These are phyloP conservation scores for Aspergillus fischeri DNA, from an alignment of 2,329 filamentous ascomycete genomes.

Conservation along the genomic window DNA sequence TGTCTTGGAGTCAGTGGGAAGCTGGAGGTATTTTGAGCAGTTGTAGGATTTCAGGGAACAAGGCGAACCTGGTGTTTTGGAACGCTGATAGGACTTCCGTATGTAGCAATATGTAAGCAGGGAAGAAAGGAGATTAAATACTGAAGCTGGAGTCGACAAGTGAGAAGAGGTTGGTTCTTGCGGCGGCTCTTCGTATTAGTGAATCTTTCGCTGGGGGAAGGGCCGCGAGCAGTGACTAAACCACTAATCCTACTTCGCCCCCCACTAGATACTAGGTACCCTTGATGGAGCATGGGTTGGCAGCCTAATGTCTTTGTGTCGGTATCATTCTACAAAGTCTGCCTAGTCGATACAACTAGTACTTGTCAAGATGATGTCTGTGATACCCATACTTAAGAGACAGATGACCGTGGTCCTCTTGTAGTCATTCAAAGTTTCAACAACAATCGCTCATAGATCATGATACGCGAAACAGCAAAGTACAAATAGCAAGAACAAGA, in stretches of 20 bases:
- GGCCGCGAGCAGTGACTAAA: not conserved
- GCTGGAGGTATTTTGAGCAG: not conserved
- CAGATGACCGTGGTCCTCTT: not conserved
- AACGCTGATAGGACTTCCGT: not conserved
- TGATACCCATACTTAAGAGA: not conserved
- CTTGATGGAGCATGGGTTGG: not conserved
- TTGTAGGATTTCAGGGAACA: not conserved
- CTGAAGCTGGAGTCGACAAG: not conserved
- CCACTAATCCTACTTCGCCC: not conserved
- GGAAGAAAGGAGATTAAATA: not conserved
- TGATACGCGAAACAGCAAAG: not conserved
- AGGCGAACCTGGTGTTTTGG: not conserved
- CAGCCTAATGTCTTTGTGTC: not conserved
- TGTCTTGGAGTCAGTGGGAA: not conserved
- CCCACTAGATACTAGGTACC: not conserved
- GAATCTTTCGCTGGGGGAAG: not conserved
- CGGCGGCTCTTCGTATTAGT: not conserved
- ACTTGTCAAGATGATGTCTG: not conserved
- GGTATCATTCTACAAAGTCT: not conserved
- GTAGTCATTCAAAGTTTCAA: not conserved
- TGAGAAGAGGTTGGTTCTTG: not conserved
- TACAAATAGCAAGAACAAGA: not conserved
- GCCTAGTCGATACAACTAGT: not conserved
- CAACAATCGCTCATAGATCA: not conserved
- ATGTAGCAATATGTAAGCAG: not conserved